phyloP scores from a whole-genome alignment of 805 yeast species.

The Saccharomyces mikatae region DNA sequence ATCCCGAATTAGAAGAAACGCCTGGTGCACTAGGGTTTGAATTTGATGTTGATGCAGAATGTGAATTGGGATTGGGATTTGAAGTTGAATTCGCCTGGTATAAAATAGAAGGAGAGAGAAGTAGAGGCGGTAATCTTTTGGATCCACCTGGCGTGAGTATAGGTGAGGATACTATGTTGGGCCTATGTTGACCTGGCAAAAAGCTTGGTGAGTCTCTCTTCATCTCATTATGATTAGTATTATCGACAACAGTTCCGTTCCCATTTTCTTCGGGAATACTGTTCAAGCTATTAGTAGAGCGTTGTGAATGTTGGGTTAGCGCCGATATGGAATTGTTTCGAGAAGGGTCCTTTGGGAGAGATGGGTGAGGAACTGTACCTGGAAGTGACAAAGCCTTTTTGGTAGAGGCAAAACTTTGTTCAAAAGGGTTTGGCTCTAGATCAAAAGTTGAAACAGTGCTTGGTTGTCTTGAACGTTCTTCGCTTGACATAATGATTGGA shows the following conservation, averaged over 20 bases:
- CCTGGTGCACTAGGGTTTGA: background rate
- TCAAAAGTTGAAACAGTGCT: conserved; percentile 42
- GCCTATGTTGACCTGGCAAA: conserved; percentile 12
- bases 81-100: conserved; percentile 3
- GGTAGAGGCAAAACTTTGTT: conserved; percentile 78
- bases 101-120: conserved; percentile 13
- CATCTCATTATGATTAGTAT: background rate
- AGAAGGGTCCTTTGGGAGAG: background rate
- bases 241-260: background rate
- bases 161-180: conserved; percentile 33
- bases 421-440: conserved; percentile 92
- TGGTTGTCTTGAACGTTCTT: background rate
- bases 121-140: conserved; percentile 42
- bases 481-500: background rate
- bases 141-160: conserved; percentile 51
- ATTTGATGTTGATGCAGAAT: background rate
- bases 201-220: background rate
- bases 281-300: background rate
- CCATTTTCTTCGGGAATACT: background rate
- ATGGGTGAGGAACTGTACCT: background rate
- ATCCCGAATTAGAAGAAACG: conserved; percentile 1
- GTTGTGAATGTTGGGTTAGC: background rate
- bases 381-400: conserved; percentile 8
- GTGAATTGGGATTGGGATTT: background rate
- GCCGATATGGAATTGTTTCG: background rate